Evolutionary conservation across 2,329 filamentous ascomycete species (phyloP), one percentile per base, ranked within the genome.

Genomic region (Colletotrichum sp.): DNA sequence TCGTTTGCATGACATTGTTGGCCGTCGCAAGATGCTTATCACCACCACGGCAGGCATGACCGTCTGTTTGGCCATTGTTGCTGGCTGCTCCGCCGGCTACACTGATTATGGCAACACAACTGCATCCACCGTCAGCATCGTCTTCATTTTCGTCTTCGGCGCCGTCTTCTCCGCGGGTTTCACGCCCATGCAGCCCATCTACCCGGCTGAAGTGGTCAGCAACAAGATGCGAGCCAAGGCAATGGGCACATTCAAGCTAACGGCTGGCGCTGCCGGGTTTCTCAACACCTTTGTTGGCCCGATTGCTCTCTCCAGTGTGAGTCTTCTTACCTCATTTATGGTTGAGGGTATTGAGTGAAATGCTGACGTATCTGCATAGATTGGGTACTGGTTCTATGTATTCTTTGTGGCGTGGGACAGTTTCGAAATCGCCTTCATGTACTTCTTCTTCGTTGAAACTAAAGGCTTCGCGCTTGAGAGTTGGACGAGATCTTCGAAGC

Each of bases 381-480:
- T 84, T 25, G 81, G 81, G 1, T 84, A 84, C 25, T 84, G 83
- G 82, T 84, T 84, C 67, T 85, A 84, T 19, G 81, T 83, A 2
- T 84, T 85, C 72, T 85, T 85, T 28, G 81, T 80, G n/a, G 80
- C 82, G 22, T 85, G 83, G 83, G 83, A 84, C 68, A 79, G 80
- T 5, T 79, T 84, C 9, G 83, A 85, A 71, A 79, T 83, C 13
- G 74, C 72, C 2, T 81, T 79, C 32, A 77, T 79, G 75, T 79
- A 74, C 61, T 69, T 71, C 19, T 77, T 75, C 19, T 78, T 74
- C 11, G 78, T 90, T 44, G 89, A 91, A 80, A 91, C 89, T 15
- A 86, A 85, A 70, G 88, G 88, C 13, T 86, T 87, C 8, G 90
- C 89, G 19, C 86, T 91, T 6, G 89, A 91, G 89, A 91, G 79